Evolutionary conservation across 805 yeast genomes (phyloP), one percentile per base, ranked within the genome.

Genomic region (Candida takata): DNA sequence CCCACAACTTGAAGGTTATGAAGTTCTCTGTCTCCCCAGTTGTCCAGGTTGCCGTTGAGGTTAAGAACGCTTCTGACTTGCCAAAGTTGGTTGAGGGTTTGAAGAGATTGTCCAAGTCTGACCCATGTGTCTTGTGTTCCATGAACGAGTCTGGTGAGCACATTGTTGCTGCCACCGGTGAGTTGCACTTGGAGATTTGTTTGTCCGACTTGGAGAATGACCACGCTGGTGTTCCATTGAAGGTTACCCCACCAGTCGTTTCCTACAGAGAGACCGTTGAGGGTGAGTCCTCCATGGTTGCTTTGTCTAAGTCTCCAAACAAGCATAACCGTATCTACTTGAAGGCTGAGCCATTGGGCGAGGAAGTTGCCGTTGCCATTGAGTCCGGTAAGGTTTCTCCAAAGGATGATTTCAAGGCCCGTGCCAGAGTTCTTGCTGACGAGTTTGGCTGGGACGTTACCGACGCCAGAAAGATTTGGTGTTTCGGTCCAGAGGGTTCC

Each of bases 401-500:
- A 67, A 82, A 90, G 73, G 97, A 90, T 62, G 98, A 90, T 77
- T 77, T 90, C 85, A 90, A 90, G 81, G 84, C 85, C 60, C 88
- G 98, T 79, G 98, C 97, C 59, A 88, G 97, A 82, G 61, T 85
- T 65, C 77, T 90, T 79, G 97, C 97, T 65, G 97, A 90, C 69
- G 95, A 92, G 69, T 92, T 70, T 82, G 96, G 90, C 58, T 90
- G 98, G 98, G 97, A 90, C 67, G 97, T 92, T 67, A 79, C 96
- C 58, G 98, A 90, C 66, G 98, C 97, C 73, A 88, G 98, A 84
- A 90, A 92, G 92, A 92, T 90, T 66, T 90, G 98, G 98, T 86
- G 96, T 84, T 90, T 90, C 87, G 98, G 98, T 77, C 97, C 98
- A 67, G 98, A 90, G 65, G 97, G 97, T 72, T 80, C 75, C 69